phyloP scores from a whole-genome alignment of 768 basidiomycete species.

The Sporobolomyces phaffii region DNA sequence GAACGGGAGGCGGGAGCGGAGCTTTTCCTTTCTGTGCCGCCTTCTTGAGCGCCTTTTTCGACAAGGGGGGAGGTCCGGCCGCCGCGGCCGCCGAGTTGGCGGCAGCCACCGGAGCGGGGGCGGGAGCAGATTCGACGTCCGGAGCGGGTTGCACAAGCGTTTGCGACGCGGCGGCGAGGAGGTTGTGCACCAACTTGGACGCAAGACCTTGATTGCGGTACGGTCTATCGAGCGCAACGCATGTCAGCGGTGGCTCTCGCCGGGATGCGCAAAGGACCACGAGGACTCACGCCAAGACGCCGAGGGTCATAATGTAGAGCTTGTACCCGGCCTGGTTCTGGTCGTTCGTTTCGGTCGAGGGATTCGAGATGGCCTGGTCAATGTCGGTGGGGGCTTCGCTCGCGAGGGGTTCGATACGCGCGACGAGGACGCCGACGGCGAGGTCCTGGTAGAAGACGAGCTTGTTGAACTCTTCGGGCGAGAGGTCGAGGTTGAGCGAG shows the following conservation, averaged over 20 bases:
- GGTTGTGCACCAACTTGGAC: conserved; percentile 62
- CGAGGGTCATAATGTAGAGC: conserved; percentile 87
- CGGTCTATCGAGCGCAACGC: conserved; percentile 46
- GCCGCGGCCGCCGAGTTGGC: not conserved
- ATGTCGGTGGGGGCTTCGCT: conserved; percentile 45
- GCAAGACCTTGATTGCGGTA: conserved; percentile 76
- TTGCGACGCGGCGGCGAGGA: conserved; percentile 49
- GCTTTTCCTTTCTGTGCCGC: conserved; percentile 27
- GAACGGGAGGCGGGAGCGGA: not conserved
- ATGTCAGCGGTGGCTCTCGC: no score
- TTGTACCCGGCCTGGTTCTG: conserved; percentile 9
- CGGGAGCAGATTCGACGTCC: not conserved
- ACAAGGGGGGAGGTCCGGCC: not conserved
- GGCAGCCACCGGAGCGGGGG: not conserved
- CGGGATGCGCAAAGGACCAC: no score
- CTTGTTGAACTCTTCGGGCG: conserved; percentile 79
- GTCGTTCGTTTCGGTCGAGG: not conserved
- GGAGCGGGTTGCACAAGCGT: not conserved
- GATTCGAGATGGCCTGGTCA: conserved; percentile 44
- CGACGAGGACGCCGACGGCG: conserved; percentile 81
- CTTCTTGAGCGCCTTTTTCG: conserved; percentile 26
- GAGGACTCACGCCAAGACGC: conserved; percentile 61
- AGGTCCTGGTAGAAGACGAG: conserved; percentile 92
- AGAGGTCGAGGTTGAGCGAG: conserved; percentile 52
- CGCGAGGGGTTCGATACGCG: conserved; percentile 60